phyloP scores from a whole-genome alignment of 192 early-diverging fungal genomes.

The Linnemannia zychae region DNA sequence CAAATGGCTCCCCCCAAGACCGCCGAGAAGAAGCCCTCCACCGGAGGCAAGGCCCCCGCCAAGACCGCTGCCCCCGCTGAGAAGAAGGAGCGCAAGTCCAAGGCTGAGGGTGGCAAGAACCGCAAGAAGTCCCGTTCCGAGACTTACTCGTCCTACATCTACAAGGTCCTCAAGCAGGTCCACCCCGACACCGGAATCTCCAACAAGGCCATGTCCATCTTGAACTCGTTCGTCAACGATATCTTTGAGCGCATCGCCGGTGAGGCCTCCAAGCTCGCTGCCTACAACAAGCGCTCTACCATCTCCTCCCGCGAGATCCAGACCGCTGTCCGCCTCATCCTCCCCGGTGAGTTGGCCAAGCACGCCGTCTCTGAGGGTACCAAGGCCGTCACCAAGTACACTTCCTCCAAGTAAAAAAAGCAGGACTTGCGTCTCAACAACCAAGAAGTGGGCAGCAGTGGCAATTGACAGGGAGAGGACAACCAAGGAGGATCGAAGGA shows the following conservation, averaged over 20 bases:
- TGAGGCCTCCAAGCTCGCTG: constrained; percentile 87
- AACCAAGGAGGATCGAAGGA: not conserved
- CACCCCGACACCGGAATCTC: constrained; percentile 98
- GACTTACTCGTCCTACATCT: constrained; percentile 96
- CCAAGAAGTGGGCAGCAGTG: constrained; percentile 1
- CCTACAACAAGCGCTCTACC: constrained; percentile 97
- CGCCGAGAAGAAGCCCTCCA: constrained; percentile 62
- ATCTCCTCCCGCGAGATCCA: constrained; percentile 98
- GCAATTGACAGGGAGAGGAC: not conserved
- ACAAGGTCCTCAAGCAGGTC: constrained; percentile 98
- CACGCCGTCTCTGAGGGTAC: constrained; percentile 98
- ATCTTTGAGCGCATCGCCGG: constrained; percentile 96
- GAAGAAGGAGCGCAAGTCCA: constrained; percentile 64
- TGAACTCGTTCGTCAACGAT: constrained; percentile 98
- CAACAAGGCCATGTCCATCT: constrained; percentile 98
- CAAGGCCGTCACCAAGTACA: constrained; percentile 98
- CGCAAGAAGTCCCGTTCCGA: constrained; percentile 83
- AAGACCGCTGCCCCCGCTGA: constrained; percentile 56
- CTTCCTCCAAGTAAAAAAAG: constrained; percentile 77
- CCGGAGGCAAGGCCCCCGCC: constrained; percentile 66
- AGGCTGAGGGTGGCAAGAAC: constrained; percentile 72
- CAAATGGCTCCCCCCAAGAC: constrained; percentile 45
- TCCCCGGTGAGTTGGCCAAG: constrained; percentile 96
- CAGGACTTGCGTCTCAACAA: constrained; percentile 48
- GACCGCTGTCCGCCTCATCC: constrained; percentile 75